phyloP scores from a whole-genome alignment of 768 basidiomycete genomes.

The Inosperma sp. region DNA sequence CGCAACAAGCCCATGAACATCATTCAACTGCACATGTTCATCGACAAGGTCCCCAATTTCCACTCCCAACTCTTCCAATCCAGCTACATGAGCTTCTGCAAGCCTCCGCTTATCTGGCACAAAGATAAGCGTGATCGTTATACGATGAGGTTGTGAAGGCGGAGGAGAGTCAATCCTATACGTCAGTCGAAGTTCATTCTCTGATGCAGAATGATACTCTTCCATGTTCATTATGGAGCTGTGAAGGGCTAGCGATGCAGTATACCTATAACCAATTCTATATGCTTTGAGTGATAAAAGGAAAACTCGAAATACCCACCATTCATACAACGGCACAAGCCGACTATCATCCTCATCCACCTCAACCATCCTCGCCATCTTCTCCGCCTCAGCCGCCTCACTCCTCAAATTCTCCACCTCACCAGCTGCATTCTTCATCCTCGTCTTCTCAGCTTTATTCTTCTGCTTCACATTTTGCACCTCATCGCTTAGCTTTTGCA shows the following conservation, averaged over 20 bases:
- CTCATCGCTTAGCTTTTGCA: slow-evolving; percentile 71
- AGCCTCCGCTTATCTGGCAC: slow-evolving; percentile 64
- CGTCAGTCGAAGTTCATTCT: slow-evolving; percentile 72
- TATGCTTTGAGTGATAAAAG: neutral
- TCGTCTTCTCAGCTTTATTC: slow-evolving; percentile 52
- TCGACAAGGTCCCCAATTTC: slow-evolving; percentile 59
- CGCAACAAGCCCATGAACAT: slow-evolving; percentile 60
- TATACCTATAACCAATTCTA: slow-evolving; percentile 49
- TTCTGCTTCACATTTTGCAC: slow-evolving; percentile 49
- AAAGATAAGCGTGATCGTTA: slow-evolving; percentile 60
- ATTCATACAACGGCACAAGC: slow-evolving; percentile 62
- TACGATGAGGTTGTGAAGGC: slow-evolving; percentile 27
- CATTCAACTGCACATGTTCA: slow-evolving; percentile 56
- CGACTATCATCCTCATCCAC: slow-evolving; percentile 62
- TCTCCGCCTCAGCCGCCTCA: slow-evolving; percentile 67
- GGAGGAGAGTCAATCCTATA: slow-evolving; percentile 44
- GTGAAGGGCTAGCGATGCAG: slow-evolving; percentile 62
- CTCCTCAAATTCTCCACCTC: slow-evolving; percentile 57
- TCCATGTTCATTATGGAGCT: slow-evolving; percentile 56
- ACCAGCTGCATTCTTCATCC: slow-evolving; percentile 50
- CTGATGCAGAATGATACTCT: slow-evolving; percentile 55
- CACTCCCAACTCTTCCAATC: slow-evolving; percentile 46
- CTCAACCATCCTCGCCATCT: slow-evolving; percentile 53
- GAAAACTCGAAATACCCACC: slow-evolving; percentile 38
- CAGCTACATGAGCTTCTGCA: slow-evolving; percentile 53